Evolutionary conservation across 352 stramenopile species (phyloP), one percentile per base, ranked within the genome.

Genomic region (Phytophthora lateralis): DNA sequence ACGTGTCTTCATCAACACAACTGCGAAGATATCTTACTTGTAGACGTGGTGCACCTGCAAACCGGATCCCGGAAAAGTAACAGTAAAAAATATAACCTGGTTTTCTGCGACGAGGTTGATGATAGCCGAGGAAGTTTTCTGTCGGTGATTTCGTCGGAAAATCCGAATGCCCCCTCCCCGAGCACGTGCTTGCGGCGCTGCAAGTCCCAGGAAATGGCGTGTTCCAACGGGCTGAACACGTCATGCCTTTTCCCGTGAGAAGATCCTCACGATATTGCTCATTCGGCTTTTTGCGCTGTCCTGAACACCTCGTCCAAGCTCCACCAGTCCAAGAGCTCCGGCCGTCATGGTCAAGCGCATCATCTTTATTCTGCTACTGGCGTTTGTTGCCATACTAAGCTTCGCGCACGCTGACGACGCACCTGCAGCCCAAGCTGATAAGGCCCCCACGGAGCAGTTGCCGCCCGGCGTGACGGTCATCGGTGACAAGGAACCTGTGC

Each of bases 281-380:
- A 74, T 62, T 74, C 50, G 26, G 55, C 39, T 45, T 65, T 68
- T 58, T 64, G 45, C 66, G 27, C 56, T 38, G 35, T 57, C 35
- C 53, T 50, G 43, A 66, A 50, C 42, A 65, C 52, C 26, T 42
- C 18, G 21, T 32, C 41, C 47, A 63, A 66, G 57, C 41, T n/a
- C 6, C 17, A 18, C n/a, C 12, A 41, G 17, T 6, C 11, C 14
- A 7, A 38, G 18, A 62, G 20, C 6, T 59, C 29, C 32, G 43
- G 14, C n/a, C 49, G 30, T 6, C 32, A 63, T 70, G 63, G 67
- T 73, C 34, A 76, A 76, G 54, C 68, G 68, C 39, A 42, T 71
- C 15, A 37, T 10, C 18, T 17, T 67, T 15, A 37, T 73, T 58
- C 27, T 65, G 24, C 17, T 76, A 24, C 38, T 76, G 44, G 54